phyloP scores from a whole-genome alignment of 2,329 filamentous ascomycete genomes.

The Fusarium sp. region DNA sequence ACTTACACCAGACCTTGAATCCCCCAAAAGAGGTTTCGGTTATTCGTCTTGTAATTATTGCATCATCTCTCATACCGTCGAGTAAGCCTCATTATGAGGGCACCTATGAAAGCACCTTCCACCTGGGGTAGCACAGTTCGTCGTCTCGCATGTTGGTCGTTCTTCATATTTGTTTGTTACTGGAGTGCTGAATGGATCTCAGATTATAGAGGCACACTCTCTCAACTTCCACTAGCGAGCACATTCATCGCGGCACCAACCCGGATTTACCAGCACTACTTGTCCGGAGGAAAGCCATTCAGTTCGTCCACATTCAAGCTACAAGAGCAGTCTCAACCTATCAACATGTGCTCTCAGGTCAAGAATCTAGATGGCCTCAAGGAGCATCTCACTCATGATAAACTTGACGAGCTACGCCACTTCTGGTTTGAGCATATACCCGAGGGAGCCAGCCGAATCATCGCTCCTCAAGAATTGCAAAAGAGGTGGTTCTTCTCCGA shows the following conservation, averaged over 20 bases:
- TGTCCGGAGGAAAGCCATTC: background rate
- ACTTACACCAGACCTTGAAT: background rate
- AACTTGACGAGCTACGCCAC: conserved; percentile 48
- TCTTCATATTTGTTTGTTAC: conserved; percentile 32
- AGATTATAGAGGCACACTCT: conserved; percentile 21
- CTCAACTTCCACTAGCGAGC: background rate
- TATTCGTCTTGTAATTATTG: background rate
- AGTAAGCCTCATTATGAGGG: conserved; percentile 11
- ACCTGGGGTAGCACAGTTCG: conserved; percentile 17
- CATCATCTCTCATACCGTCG: background rate
- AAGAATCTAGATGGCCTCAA: conserved; percentile 20
- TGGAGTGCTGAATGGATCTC: conserved; percentile 37
- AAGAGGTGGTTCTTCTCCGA: conserved; percentile 53
- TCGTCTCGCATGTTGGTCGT: conserved; percentile 38
- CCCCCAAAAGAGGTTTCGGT: background rate
- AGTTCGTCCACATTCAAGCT: conserved; percentile 2
- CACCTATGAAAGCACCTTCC: conserved; percentile 2
- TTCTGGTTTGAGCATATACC: conserved; percentile 56
- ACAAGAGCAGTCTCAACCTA: background rate
- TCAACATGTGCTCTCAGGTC: conserved; percentile 6
- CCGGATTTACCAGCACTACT: conserved; percentile 1
- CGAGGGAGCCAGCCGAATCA: conserved; percentile 41
- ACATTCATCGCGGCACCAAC: conserved; percentile 3
- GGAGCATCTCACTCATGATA: conserved; percentile 43
- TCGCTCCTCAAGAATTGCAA: conserved; percentile 43